Evolutionary conservation across 345 rosid genomes (phyloP), one percentile per base, ranked within the genome.

Genomic region (Capsella bursapastoris): DNA sequence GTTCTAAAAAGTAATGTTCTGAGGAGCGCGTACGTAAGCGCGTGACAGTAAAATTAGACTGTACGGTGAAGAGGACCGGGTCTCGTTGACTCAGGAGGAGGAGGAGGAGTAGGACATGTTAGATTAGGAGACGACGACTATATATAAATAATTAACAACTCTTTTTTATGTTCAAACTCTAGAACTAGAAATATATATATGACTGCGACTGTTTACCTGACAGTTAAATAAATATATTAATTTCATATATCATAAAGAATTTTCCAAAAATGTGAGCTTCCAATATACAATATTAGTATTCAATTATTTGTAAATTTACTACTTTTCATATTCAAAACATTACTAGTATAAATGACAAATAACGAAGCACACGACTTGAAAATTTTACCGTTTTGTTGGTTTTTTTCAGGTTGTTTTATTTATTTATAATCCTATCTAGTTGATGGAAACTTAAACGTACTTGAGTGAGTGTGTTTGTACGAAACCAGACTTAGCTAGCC

Each of bases 21-120:
- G 29, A 38, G 31, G n/a, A 44, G 64, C 78, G 72, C 53, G 72
- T 5, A 64, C 43, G 15, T 4, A 66, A 58, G 72, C 78, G 78
- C 78, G 78, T 74, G 61, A 5, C 3, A 0, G 27, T 15, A n/a
- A 0, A 25, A 64, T 53, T 14, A 32, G 76, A 31, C 48, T n/a
- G 40, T 28, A 25, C 12, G 16, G 10, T 57, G 60, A 57, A 7
- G 59, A 9, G 12, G 60, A 74, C 78, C 49, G 7, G 8, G 66
- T 66, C 78, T 40, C 73, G 61, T 66, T 74, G 72, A 66, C 72
- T 37, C 61, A 10, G 18, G 4, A 22, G 25, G 25, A 22, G 25
- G 25, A 22, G 25, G 25, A 22, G 22, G 22, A 18, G 22, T 18
- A 22, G 25, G 25, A 22, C 25, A 22, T 22, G 25, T 22, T 22